Evolutionary conservation across 805 yeast species (phyloP).

Genomic region (Starmerella powellii): DNA sequence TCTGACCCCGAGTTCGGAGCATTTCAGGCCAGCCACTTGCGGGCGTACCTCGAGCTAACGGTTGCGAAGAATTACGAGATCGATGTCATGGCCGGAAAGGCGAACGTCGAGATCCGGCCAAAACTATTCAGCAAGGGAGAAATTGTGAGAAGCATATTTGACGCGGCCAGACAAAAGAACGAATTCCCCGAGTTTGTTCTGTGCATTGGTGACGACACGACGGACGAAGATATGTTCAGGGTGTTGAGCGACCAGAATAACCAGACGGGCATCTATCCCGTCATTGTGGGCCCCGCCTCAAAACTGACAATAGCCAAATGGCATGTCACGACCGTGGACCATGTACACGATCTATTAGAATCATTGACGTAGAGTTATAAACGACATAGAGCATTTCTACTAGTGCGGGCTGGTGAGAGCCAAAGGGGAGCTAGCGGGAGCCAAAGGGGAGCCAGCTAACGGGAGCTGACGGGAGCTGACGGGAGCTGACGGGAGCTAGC

Average conservation of each 20-base stretch:
- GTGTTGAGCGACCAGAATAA: slow-evolving; percentile 55
- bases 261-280: slow-evolving; percentile 23
- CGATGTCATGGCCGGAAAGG: slow-evolving; percentile 95
- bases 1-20: slow-evolving; percentile 89
- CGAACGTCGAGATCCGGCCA: slow-evolving; percentile 95
- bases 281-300: slow-evolving; percentile 29
- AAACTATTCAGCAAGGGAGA: slow-evolving; percentile 92
- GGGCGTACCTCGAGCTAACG: slow-evolving; percentile 47
- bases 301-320: slow-evolving; percentile 31
- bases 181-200: slow-evolving; percentile 67
- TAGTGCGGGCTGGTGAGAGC: neutral
- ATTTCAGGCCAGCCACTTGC: slow-evolving; percentile 68
- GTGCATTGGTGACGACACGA: slow-evolving; percentile 89
- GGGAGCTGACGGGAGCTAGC: too few species aligned
- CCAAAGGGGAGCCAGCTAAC: too few species aligned
- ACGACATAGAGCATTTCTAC: neutral
- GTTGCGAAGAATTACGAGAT: slow-evolving; percentile 61
- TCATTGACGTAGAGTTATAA: neutral
- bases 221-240: slow-evolving; percentile 95
- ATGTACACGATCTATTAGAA: slow-evolving; percentile 19
- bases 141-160: slow-evolving; percentile 69
- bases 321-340: slow-evolving; percentile 21
- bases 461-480: too few species aligned
- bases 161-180: slow-evolving; percentile 29
- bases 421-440: neutral